A percentile compares a stretch with the other conserved stretches of the same genome.
Conservation (phyloP, 805 yeast genomes). For the Hanseniaspora occidentalis region DNA sequence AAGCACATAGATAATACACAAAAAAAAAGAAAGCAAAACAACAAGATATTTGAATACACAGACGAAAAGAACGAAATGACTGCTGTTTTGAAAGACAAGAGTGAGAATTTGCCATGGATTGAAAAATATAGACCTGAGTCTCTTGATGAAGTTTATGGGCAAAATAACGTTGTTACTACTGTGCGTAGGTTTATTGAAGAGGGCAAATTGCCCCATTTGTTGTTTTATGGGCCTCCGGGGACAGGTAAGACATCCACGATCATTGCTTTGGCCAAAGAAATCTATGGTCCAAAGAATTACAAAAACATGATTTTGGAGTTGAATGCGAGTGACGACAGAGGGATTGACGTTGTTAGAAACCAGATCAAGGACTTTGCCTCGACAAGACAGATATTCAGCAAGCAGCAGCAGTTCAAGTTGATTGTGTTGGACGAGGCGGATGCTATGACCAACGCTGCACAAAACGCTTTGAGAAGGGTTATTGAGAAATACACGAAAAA, state of each 20-base stretch:
- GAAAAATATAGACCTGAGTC: slow-evolving; percentile 88
- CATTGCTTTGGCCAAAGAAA: slow-evolving; percentile 74
- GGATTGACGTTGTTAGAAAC: slow-evolving; percentile 95
- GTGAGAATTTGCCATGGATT: slow-evolving; percentile 69
- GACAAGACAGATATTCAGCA: slow-evolving; percentile 62
- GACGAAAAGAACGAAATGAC: background rate
- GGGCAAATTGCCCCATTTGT: slow-evolving; percentile 77
- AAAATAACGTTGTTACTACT: slow-evolving; percentile 72
- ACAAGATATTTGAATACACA: background rate
- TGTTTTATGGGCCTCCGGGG: slow-evolving; percentile 94
- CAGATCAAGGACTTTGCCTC: slow-evolving; percentile 94
- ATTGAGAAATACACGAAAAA: slow-evolving; percentile 90
- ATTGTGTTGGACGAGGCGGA: slow-evolving; percentile 94
- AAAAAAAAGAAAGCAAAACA: background rate
- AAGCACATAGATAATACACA: no score
- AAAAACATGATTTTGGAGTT: slow-evolving; percentile 85
- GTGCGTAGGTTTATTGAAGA: slow-evolving; percentile 74
- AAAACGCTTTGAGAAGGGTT: slow-evolving; percentile 62
- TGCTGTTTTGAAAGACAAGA: slow-evolving; percentile 8
- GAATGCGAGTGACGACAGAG: slow-evolving; percentile 96
- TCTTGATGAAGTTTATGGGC: slow-evolving; percentile 85
- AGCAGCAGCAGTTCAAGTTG: slow-evolving; percentile 65
- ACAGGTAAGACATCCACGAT: slow-evolving; percentile 89
- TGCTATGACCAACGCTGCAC: slow-evolving; percentile 84
- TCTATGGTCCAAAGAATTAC: slow-evolving; percentile 63